Evolutionary conservation across 108 stramenopile genomes (phyloP).

Genomic region (Mediolabrus comicus): DNA sequence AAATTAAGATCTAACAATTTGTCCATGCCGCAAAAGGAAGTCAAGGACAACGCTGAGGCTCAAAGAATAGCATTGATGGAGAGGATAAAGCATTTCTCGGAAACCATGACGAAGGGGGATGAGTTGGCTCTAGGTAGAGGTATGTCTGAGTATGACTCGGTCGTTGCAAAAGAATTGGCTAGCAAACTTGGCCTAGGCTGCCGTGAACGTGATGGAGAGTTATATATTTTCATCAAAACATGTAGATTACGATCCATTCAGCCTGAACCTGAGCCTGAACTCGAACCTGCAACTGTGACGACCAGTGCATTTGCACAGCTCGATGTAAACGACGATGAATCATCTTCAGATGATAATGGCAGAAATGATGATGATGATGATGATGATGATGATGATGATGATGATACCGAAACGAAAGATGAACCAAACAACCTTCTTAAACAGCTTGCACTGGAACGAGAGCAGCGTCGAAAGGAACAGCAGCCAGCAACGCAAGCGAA

Average conservation of each 20-base stretch:
- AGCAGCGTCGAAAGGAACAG: conserved; percentile 29
- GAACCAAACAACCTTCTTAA: conserved; percentile 40
- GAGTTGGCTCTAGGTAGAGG: conserved; percentile 41
- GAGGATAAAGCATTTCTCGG: conserved; percentile 46
- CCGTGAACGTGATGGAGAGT: conserved; percentile 43
- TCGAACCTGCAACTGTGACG: neutral
- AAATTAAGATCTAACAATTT: neutral
- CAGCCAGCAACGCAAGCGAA: conserved; percentile 8
- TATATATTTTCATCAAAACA: conserved; percentile 42
- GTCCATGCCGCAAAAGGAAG: neutral
- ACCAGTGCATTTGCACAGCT: conserved; percentile 23
- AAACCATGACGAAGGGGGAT: conserved; percentile 48
- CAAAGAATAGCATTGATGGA: conserved; percentile 50
- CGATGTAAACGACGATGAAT: conserved; percentile 27
- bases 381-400: conserved; percentile 19
- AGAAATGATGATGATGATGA: conserved; percentile 21
- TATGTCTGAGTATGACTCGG: conserved; percentile 52
- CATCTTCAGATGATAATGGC: conserved; percentile 38
- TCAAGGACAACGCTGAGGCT: conserved; percentile 13
- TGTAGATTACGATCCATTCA: neutral
- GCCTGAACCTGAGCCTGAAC: neutral
- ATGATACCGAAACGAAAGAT: conserved; percentile 9
- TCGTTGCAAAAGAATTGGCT: conserved; percentile 63
- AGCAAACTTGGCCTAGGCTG: conserved; percentile 60
- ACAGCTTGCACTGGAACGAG: conserved; percentile 65